Conservation (phyloP, 371 early-diverging fungal species). For the Apophysomyces elegans region DNA sequence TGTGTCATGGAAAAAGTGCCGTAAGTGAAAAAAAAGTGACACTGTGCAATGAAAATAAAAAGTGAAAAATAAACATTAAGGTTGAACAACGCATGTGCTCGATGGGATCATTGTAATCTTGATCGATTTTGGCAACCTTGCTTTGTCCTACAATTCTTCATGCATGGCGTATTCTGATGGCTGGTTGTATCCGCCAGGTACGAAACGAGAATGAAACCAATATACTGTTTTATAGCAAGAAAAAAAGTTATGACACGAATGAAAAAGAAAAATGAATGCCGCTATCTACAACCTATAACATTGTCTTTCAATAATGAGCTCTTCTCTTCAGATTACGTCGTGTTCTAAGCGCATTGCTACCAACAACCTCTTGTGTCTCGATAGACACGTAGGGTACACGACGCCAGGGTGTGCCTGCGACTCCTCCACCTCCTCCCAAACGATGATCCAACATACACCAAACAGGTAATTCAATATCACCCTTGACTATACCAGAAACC, state of each 20-base stretch:
- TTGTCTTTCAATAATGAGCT: background rate
- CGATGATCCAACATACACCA: slow-evolving; percentile 47
- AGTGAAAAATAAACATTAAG: slow-evolving; percentile 8
- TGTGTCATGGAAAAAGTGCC: background rate
- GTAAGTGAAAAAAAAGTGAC: background rate
- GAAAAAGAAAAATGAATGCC: too few species aligned
- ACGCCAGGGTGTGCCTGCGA: slow-evolving; percentile 56
- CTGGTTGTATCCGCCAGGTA: background rate
- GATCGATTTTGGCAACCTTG: slow-evolving; percentile 5
- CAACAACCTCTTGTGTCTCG: slow-evolving; percentile 39
- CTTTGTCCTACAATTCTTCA: slow-evolving; percentile 6
- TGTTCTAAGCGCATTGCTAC: slow-evolving; percentile 35
- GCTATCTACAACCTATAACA: background rate
- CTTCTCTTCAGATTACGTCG: slow-evolving; percentile 44
- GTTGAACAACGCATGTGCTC: slow-evolving; percentile 6
- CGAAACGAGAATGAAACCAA: background rate
- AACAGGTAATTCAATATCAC: slow-evolving; percentile 56
- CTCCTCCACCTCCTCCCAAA: slow-evolving; percentile 40
- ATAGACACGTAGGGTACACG: slow-evolving; percentile 53
- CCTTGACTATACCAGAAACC: slow-evolving; percentile 68
- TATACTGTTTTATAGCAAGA: background rate
- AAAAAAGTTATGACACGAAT: background rate
- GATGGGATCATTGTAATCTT: slow-evolving; percentile 3
- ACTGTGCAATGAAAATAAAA: background rate
- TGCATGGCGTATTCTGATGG: slow-evolving; percentile 4